These are phyloP conservation scores for Plasmodium knowlesi DNA, from an alignment of 169 alveolate genomes.

Conservation along the genomic window DNA sequence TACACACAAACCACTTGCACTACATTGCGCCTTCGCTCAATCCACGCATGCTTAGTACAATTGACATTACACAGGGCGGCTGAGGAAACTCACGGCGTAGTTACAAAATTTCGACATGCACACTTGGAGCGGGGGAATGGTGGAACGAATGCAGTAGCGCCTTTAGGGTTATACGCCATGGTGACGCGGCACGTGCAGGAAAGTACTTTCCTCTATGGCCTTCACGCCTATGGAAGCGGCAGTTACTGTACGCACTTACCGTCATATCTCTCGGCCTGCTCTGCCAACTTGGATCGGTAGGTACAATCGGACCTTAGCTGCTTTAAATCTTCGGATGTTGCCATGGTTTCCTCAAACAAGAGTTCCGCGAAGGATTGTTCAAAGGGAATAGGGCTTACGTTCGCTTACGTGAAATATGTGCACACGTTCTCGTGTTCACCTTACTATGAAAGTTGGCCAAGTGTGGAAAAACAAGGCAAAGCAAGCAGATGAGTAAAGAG, in stretches of 20 bases:
- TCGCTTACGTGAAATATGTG: not conserved
- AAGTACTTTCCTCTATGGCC: not conserved
- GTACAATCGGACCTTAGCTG: conserved; percentile 84
- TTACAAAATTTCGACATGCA: not conserved
- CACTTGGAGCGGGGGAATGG: not conserved
- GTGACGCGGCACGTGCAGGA: conserved; percentile 97
- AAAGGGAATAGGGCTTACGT: not conserved
- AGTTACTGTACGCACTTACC: conserved; percentile 80
- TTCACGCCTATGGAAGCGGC: not conserved
- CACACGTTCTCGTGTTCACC: not conserved
- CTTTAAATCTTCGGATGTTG: conserved; percentile 68
- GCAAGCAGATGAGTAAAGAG: not conserved
- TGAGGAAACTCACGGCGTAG: not conserved
- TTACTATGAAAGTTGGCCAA: not conserved
- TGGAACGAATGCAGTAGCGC: not conserved
- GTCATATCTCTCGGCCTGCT: conserved; percentile 99
- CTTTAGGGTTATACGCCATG: conserved; percentile 86
- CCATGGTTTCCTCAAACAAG: conserved; percentile 20
- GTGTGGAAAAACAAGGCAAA: not conserved
- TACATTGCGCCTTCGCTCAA: not conserved
- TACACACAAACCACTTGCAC: not conserved
- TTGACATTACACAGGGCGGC: not conserved
- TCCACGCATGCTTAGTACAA: not conserved
- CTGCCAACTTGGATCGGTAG: conserved; percentile 97
- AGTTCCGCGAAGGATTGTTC: not conserved